phyloP scores from a whole-genome alignment of 169 alveolate genomes.

The Eimeria tenella region DNA sequence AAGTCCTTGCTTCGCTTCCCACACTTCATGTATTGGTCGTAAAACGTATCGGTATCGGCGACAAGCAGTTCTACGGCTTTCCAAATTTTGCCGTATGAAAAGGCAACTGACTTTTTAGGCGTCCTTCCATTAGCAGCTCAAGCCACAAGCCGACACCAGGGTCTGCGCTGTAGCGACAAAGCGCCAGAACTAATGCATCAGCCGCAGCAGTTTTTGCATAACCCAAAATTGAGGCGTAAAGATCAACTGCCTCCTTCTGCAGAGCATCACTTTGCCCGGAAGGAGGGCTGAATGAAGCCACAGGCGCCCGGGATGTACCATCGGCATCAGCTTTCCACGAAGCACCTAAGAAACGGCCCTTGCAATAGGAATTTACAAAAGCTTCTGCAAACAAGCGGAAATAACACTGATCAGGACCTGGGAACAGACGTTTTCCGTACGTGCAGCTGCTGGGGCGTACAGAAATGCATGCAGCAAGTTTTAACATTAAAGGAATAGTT shows the following conservation, averaged over 20 bases:
- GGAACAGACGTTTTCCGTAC: too few relatives aligned
- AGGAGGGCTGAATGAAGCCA: neutral
- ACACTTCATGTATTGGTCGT: too few relatives aligned
- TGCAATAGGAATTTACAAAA: slow-evolving; percentile 11
- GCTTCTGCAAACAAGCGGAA: slow-evolving; percentile 18
- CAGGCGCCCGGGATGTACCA: neutral
- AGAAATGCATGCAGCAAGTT: too few relatives aligned
- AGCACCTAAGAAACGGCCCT: neutral
- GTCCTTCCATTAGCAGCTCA: slow-evolving; percentile 41
- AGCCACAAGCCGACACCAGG: slow-evolving; percentile 57
- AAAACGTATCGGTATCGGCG: too few relatives aligned
- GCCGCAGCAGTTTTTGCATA: slow-evolving; percentile 31
- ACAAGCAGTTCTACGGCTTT: too few relatives aligned
- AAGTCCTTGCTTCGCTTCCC: too few relatives aligned
- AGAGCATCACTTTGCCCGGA: neutral
- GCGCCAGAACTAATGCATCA: slow-evolving; percentile 21
- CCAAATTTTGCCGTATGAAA: neutral
- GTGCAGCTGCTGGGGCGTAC: too few relatives aligned
- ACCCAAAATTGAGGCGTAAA: neutral
- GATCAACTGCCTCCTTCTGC: neutral
- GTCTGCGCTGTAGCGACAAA: slow-evolving; percentile 52
- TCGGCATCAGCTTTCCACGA: neutral
- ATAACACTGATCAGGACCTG: too few relatives aligned
- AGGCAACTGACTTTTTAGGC: slow-evolving; percentile 4
- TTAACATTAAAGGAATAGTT: neutral